Conservation (phyloP, 345 rosid species). For the Brassica nigra region DNA sequence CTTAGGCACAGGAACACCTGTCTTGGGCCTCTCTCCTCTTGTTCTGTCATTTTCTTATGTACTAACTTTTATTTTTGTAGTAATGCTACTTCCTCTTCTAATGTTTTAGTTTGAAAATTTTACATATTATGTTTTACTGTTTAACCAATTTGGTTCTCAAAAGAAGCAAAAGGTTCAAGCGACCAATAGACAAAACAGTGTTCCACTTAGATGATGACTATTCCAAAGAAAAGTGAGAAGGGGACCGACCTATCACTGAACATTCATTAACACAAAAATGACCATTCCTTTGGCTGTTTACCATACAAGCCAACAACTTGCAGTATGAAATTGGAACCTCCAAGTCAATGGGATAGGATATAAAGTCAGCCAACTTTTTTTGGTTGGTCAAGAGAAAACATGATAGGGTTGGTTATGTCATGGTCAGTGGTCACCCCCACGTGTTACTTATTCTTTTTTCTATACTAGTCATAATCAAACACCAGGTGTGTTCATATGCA, state of each 20-base stretch:
- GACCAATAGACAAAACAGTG: conserved; percentile 39
- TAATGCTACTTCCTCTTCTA: conserved; percentile 29
- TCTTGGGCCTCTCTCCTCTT: conserved; percentile 32
- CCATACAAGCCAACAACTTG: conserved; percentile 38
- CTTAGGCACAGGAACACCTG: conserved; percentile 35
- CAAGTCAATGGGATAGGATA: conserved; percentile 38
- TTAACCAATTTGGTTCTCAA: conserved; percentile 15
- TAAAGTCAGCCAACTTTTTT: conserved; percentile 18
- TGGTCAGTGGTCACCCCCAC: not conserved
- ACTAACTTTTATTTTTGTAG: conserved; percentile 30
- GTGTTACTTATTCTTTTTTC: conserved; percentile 9
- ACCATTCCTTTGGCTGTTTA: conserved; percentile 34
- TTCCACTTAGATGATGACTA: conserved; percentile 36
- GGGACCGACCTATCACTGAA: conserved; percentile 32
- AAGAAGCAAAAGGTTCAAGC: conserved; percentile 10
- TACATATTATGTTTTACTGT: conserved; percentile 16
- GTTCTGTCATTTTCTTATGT: conserved; percentile 30
- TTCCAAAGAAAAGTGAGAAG: conserved; percentile 22
- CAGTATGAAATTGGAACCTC: conserved; percentile 24
- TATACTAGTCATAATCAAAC: conserved; percentile 20
- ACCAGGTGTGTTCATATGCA: conserved; percentile 7
- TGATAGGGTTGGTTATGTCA: conserved; percentile 20
- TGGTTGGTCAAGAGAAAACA: conserved; percentile 28
- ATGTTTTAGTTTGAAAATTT: conserved; percentile 3
- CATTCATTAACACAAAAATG: conserved; percentile 24